Evolutionary conservation across 352 stramenopile species (phyloP), one percentile per base, ranked within the genome.

Genomic region (Aphanomyces cochlioides): DNA sequence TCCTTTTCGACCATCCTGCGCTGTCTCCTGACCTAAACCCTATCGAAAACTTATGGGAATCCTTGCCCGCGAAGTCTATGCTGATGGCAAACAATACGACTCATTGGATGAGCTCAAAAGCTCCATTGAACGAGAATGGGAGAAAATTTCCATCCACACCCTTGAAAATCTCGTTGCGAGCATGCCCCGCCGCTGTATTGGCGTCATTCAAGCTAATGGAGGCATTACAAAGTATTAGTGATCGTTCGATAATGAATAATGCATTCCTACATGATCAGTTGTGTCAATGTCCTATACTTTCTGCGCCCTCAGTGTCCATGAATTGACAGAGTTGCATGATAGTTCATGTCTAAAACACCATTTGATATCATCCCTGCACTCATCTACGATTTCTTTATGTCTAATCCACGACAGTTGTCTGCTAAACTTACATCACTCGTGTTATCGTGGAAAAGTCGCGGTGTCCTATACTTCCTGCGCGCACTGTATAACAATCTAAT

Each of bases 401-500:
- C 43, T 28, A 28, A 50, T 50, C 10, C 43, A 50, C 17, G 43
- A n/a, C 10, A n/a, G 17, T 12, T 50, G 43, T n/a, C 17, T 3
- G 43, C 10, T n/a, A n/a, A 50, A n/a, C 10, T n/a, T n/a, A n/a
- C 43, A 50, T n/a, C 10, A 50, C 2, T 50, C 43, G 43, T 50
- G 17, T 50, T 50, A 1, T 50, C 43, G 17, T 50, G 43, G 28
- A 28, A 50, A 50, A 50, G 17, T n/a, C 10, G 43, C 2, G 43
- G 43, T 50, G 43, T 50, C 10, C 43, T 50, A 50, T n/a, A 12
- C 43, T 50, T 50, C 17, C 17, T 12, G 43, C 43, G 43, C 43
- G 43, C 43, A 50, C 43, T 50, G 43, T 50, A 50, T n/a, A 61
- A 36, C 54, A 37, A n/a, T n/a, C n/a, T n/a, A n/a, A n/a, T n/a